phyloP scores from a whole-genome alignment of 2,329 filamentous ascomycete genomes.

The Cytospora schulzeri region DNA sequence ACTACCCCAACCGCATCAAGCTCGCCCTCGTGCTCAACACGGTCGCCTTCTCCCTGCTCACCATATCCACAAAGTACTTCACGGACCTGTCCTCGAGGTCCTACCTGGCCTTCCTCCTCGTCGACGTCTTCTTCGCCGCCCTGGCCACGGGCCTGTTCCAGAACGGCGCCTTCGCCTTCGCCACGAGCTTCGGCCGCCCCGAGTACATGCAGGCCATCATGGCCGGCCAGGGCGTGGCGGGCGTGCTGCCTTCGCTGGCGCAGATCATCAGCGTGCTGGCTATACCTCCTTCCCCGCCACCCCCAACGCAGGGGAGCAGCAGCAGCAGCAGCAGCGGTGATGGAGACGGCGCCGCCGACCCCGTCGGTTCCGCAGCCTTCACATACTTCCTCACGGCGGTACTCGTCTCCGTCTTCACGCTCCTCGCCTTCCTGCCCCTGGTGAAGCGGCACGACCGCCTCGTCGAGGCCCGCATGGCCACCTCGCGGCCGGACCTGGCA shows the following conservation, averaged over 20 bases:
- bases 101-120: slow-evolving; percentile 82
- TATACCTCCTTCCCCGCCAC: slow-evolving; percentile 48
- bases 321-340: slow-evolving; percentile 32
- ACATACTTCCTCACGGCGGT: slow-evolving; percentile 91
- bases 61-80: slow-evolving; percentile 75
- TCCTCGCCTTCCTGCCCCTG: slow-evolving; percentile 76
- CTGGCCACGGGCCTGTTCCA: slow-evolving; percentile 84
- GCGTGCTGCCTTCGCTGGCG: slow-evolving; percentile 83
- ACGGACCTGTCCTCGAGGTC: slow-evolving; percentile 59
- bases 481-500: slow-evolving; percentile 32
- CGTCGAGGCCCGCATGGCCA: slow-evolving; percentile 50
- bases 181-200: slow-evolving; percentile 77
- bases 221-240: slow-evolving; percentile 89
- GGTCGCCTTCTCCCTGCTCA: slow-evolving; percentile 74
- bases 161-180: slow-evolving; percentile 93
- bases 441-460: slow-evolving; percentile 61
- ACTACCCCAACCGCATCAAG: slow-evolving; percentile 86
- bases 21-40: slow-evolving; percentile 76
- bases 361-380: slow-evolving; percentile 71
- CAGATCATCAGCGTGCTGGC: slow-evolving; percentile 83
- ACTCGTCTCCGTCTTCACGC: slow-evolving; percentile 67
- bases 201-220: slow-evolving; percentile 97
- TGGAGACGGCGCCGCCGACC: slow-evolving; percentile 33
- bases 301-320: neutral
- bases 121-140: slow-evolving; percentile 79